Percentiles rank a stretch among this genome's conserved stretches.
These are phyloP conservation scores for Fusarium goolgardi DNA, from an alignment of 2,329 filamentous ascomycete genomes.

Conservation along the genomic window DNA sequence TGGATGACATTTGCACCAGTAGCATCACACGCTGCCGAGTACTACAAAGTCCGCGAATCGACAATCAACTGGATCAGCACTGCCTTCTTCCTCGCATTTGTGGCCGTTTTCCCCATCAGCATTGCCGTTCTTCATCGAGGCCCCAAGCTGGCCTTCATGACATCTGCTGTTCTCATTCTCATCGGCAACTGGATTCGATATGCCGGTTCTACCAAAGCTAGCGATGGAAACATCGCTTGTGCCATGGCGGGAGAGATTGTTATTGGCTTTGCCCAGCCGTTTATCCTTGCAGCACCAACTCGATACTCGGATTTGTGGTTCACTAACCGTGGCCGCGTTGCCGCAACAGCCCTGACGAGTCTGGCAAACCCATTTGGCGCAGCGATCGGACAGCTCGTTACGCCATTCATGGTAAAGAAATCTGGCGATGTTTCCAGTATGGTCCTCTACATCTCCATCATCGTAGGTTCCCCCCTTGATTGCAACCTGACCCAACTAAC, in stretches of 20 bases:
- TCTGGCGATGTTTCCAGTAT: constrained; percentile 78
- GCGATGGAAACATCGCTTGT: constrained; percentile 74
- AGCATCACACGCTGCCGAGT: constrained; percentile 76
- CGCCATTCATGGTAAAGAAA: constrained; percentile 77
- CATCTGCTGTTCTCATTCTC: constrained; percentile 77
- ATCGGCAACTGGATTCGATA: constrained; percentile 93
- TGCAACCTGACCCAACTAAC: constrained; percentile 24
- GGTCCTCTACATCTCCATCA: constrained; percentile 86
- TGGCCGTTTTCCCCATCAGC: constrained; percentile 74
- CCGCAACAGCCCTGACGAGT: constrained; percentile 85
- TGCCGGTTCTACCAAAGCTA: constrained; percentile 69
- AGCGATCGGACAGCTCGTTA: constrained; percentile 87
- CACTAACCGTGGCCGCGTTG: constrained; percentile 82
- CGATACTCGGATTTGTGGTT: constrained; percentile 97
- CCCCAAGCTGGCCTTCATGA: constrained; percentile 80
- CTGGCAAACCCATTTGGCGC: constrained; percentile 92
- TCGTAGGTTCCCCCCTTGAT: constrained; percentile 63
- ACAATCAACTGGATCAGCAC: constrained; percentile 95
- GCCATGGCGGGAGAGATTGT: constrained; percentile 94
- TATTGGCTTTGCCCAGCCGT: constrained; percentile 89
- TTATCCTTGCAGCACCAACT: constrained; percentile 89
- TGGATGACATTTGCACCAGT: constrained; percentile 95
- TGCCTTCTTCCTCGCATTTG: constrained; percentile 86
- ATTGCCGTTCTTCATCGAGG: constrained; percentile 85
- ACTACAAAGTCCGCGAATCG: constrained; percentile 79